A percentile compares a stretch with the other conserved stretches of the same genome.
Evolutionary conservation across 768 basidiomycete genomes (phyloP).

Genomic region (Chlorophyllum brunneum): DNA sequence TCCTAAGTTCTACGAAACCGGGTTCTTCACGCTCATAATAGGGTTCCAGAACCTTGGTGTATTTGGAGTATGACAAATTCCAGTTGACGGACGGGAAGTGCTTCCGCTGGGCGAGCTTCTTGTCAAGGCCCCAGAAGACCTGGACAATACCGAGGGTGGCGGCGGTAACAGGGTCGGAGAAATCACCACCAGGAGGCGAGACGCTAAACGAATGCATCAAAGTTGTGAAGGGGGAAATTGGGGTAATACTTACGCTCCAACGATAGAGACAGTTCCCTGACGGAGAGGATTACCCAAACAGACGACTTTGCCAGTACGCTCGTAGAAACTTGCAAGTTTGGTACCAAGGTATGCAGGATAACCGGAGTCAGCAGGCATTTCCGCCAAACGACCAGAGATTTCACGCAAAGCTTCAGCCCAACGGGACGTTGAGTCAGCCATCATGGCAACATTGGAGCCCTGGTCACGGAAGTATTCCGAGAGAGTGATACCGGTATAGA

Average conservation of each 20-base stretch:
- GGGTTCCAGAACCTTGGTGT: conserved; percentile 88
- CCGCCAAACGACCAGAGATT: conserved; percentile 97
- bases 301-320: conserved; percentile 94
- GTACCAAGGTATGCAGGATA: conserved; percentile 97
- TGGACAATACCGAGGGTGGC: conserved; percentile 98
- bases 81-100: conserved; percentile 99
- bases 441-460: conserved; percentile 96
- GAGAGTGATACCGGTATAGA: conserved; percentile 98
- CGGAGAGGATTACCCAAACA: conserved; percentile 87
- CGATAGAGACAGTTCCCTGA: conserved; percentile 94
- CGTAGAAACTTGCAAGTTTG: conserved; percentile 97
- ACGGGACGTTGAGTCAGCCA: conserved; percentile 98
- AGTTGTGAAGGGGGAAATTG: neutral
- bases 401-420: conserved; percentile 99
- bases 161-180: conserved; percentile 97
- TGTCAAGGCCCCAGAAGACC: conserved; percentile 99
- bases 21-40: conserved; percentile 90
- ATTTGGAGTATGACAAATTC: conserved; percentile 99
- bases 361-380: conserved; percentile 99
- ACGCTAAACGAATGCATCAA: conserved; percentile 52
- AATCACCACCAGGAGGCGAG: conserved; percentile 98
- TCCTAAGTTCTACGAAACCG: conserved; percentile 93
- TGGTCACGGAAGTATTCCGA: conserved; percentile 99
- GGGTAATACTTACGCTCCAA: conserved; percentile 81
- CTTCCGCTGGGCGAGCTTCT: conserved; percentile 97